phyloP scores from a whole-genome alignment of 495 filamentous ascomycete species.

The Lasiosphaeria miniovina region DNA sequence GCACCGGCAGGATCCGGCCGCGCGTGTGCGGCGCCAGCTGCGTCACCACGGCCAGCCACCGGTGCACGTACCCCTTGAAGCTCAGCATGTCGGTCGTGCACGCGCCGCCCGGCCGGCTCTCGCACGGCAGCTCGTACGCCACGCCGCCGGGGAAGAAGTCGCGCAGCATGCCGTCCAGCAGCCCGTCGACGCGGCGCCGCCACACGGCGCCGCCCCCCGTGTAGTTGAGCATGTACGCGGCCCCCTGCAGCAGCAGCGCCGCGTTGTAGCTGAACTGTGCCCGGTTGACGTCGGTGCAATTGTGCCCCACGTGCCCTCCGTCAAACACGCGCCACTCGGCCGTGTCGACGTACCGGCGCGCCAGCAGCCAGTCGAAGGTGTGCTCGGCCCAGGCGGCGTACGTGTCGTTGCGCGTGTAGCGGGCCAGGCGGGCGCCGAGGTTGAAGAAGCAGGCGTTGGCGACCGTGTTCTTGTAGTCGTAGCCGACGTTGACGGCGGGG shows the following conservation, averaged over 20 bases:
- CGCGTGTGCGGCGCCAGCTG: constrained; percentile 66
- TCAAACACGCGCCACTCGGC: constrained; percentile 62
- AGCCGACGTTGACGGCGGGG: constrained; percentile 68
- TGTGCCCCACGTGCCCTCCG: constrained; percentile 59
- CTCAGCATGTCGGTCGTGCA: constrained; percentile 74
- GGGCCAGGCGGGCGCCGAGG: constrained; percentile 69
- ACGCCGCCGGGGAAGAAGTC: constrained; percentile 56
- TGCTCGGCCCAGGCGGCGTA: constrained; percentile 74
- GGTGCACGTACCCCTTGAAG: constrained; percentile 78
- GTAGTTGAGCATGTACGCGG: constrained; percentile 75
- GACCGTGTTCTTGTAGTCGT: constrained; percentile 76
- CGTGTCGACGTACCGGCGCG: constrained; percentile 60
- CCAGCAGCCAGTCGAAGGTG: constrained; percentile 67
- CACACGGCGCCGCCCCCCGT: constrained; percentile 34
- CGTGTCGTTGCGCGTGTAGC: constrained; percentile 72
- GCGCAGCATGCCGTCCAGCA: constrained; percentile 55
- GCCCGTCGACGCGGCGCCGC: constrained; percentile 56
- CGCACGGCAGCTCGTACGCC: constrained; percentile 69
- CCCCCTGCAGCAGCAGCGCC: constrained; percentile 65
- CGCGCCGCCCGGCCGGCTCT: constrained; percentile 42
- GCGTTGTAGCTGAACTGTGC: constrained; percentile 76
- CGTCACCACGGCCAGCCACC: constrained; percentile 72
- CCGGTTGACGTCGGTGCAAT: constrained; percentile 60
- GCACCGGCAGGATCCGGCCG: constrained; percentile 55
- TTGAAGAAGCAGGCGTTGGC: constrained; percentile 72